Base-by-base conservation (phyloP, 2,329 filamentous ascomycete species). In the Simplicillium sp. region DNA sequence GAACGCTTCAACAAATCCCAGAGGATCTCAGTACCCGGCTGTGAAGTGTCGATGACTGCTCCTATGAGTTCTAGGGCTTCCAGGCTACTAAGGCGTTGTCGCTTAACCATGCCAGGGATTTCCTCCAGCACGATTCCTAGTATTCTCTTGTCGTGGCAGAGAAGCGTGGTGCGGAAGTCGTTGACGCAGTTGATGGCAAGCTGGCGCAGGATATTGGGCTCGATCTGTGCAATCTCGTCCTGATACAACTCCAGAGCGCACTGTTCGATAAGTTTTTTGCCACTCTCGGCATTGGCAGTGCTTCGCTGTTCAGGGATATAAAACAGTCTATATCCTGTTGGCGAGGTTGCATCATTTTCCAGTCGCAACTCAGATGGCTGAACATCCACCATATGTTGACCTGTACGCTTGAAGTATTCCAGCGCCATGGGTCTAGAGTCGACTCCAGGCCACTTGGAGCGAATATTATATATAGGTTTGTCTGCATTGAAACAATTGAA, bases 91-190 rank as follows among this genome's bases (percentile, higher is more conserved):
- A 1, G 57, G 53, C 2, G n/a, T n/a, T 41, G 15, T 1, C 50
- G 49, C 1, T 28, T 41, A 3, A 58, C 43, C 6, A 67, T 40
- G 0, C 34, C n/a, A 4, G 45, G 39, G 0, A 62, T 42, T 40
- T 67, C 61, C 37, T 62, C 55, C 29, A 47, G 54, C 4, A 67
- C 44, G 11, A 67, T 54, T 8, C 61, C 61, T 1, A 67, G 47
- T 59, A 67, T 64, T 3, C 64, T 57, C 44, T 67, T 67, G 46
- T 67, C 64, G 42, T 67, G 64, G 1, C 62, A 56, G 2, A 67
- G 45, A 9, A 66, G 46, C 6, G 67, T 50, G 0, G 62, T 67
- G 0, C 62, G 56, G 46, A 66, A 49, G 41, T 67, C 62, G 34
- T 67, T 67, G 40, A 64, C 59, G 39, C 63, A 64, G 8, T 57